Base-by-base conservation (phyloP, 805 yeast species). In the Spathaspora gorwiae region DNA sequence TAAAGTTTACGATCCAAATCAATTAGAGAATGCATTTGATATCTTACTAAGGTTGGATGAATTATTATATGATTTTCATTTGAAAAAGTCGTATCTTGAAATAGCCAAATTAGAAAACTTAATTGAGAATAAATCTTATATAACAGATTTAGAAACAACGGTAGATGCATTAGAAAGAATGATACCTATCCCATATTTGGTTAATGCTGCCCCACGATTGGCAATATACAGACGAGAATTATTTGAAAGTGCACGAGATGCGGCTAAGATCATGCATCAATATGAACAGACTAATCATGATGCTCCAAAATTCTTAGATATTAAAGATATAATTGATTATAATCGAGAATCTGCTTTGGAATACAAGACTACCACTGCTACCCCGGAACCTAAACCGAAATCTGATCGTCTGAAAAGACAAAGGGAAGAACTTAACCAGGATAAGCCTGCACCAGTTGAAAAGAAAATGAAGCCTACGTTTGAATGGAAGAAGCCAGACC, bases 231-330 rank as follows among this genome's bases (percentile, higher is more conserved):
- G 70, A 40, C 53, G 68, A 14, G 60, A 59, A 36, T 49, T 61
- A 13, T 47, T 45, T 35, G 67, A 64, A 33, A 65, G 58, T 40
- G 68, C 70, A 7, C 46, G 50, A 15, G 67, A 64, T 43, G 70
- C 65, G 5, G 69, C 65, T 2, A 56, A 54, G 42, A 48, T 65
- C 6, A 54, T 57, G n/a, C 44, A 49, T 26, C 55, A 47, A 19
- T 37, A 42, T 13, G 52, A 47, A 35, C 15, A 34, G n/a, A 27
- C 40, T 15, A 42, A 27, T 12, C 40, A 39, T 2, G 24, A 30
- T 6, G 30, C 24, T 6, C 10, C 12, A 8, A 43, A 37, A 32
- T 46, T 39, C 14, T 11, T 39, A 6, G 13, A 33, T 29, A 8
- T 11, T 6, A 34, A 12, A 29, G 34, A 27, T 6, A 7, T 39